A percentile compares a stretch with the other conserved stretches of the same genome.
Evolutionary conservation across 495 filamentous ascomycete species (phyloP).

Genomic region (Lentithecium fluviatile): DNA sequence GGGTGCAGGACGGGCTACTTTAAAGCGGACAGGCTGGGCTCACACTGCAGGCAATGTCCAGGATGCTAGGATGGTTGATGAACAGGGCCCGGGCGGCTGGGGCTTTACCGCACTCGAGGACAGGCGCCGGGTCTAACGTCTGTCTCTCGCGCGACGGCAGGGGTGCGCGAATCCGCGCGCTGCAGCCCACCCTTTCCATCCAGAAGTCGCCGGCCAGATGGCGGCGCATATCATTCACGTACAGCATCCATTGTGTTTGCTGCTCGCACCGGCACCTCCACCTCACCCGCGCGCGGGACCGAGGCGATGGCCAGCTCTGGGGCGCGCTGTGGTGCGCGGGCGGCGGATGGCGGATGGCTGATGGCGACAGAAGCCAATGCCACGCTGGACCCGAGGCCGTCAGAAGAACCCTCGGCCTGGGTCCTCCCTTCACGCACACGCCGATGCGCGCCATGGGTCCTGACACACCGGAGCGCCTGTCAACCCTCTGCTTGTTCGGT

Average conservation of each 20-base stretch:
- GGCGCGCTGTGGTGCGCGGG: neutral
- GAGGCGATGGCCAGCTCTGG: no score
- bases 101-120: neutral
- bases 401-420: neutral
- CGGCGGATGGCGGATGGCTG: conserved; percentile 1
- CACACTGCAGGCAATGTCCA: neutral
- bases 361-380: conserved; percentile 15
- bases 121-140: no score
- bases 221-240: no score
- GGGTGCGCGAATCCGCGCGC: neutral
- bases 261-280: no score
- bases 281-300: no score
- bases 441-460: neutral
- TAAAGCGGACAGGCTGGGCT: neutral
- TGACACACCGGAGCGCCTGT: no score
- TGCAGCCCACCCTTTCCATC: neutral
- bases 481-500: no score
- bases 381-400: neutral
- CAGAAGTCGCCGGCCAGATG: neutral
- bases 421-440: conserved; percentile 1
- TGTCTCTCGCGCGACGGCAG: neutral
- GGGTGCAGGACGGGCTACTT: conserved; percentile 1
- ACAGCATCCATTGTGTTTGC: no score
- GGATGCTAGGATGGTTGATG: neutral
- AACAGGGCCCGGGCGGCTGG: conserved; percentile 18